phyloP scores from a whole-genome alignment of 148 eudicot species.

The Rhododendron williamsianum region DNA sequence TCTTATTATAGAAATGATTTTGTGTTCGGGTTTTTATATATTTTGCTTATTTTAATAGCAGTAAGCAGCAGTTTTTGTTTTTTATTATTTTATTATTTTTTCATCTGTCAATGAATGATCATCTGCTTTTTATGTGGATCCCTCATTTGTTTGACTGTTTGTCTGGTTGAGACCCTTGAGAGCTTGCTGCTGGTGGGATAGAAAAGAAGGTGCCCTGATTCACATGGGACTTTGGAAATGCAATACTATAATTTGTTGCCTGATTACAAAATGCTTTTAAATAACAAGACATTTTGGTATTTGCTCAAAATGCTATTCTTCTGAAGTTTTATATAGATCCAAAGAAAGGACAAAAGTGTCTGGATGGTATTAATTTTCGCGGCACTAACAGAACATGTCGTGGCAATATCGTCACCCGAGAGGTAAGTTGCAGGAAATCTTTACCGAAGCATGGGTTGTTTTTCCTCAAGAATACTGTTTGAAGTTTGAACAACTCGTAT shows the following conservation, averaged over 20 bases:
- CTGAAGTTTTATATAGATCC: neutral
- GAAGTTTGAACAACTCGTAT: neutral
- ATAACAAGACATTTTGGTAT: neutral
- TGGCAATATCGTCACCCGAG: neutral
- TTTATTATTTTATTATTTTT: neutral
- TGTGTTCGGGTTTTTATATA: neutral
- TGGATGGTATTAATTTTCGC: neutral
- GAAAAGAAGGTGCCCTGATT: slow-evolving; percentile 8
- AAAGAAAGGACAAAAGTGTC: neutral
- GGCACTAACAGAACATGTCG: neutral
- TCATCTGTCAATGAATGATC: neutral
- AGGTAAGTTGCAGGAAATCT: neutral
- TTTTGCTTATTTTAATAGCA: neutral
- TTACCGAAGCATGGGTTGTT: neutral
- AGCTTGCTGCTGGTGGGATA: slow-evolving; percentile 12
- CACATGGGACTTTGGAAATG: slow-evolving; percentile 4
- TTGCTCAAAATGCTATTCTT: neutral
- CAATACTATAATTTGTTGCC: neutral
- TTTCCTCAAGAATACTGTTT: neutral
- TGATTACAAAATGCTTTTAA: neutral
- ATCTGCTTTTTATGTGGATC: slow-evolving; percentile 20
- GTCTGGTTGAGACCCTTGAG: slow-evolving; percentile 32
- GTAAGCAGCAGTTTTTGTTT: neutral
- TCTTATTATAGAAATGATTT: neutral
- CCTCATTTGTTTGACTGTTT: slow-evolving; percentile 38